phyloP scores from a whole-genome alignment of 768 basidiomycete genomes.

The Udeniomyces megalosporus region DNA sequence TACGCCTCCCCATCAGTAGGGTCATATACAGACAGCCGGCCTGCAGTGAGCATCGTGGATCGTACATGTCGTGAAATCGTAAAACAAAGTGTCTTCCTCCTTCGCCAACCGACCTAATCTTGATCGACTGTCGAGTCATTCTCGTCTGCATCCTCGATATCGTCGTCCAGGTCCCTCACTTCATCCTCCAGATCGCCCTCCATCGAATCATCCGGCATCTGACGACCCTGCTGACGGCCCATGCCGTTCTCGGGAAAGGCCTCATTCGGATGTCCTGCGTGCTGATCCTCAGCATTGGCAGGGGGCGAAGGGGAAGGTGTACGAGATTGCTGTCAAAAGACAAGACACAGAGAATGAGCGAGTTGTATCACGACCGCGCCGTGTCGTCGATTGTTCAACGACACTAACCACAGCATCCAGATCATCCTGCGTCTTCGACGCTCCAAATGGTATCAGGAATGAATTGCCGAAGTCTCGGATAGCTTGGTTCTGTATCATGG shows the following conservation, averaged over 20 bases:
- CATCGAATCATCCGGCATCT: not conserved
- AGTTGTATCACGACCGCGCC: too few species aligned
- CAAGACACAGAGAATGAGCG: too few species aligned
- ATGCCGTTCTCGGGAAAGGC: not conserved
- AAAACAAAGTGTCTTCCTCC: too few species aligned
- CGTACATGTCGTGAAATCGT: too few species aligned
- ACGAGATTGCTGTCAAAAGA: not conserved
- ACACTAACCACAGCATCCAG: not conserved
- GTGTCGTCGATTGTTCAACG: too few species aligned
- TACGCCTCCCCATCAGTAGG: too few species aligned
- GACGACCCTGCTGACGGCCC: not conserved
- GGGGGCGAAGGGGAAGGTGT: not conserved
- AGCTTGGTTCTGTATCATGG: not conserved
- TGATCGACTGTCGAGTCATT: not conserved
- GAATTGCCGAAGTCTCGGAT: not conserved
- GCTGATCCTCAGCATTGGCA: not conserved
- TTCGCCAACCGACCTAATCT: too few species aligned
- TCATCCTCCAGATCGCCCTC: not conserved
- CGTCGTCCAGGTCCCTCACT: conserved; percentile 1
- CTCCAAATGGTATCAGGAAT: not conserved
- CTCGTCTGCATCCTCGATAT: not conserved
- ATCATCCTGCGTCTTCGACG: not conserved
- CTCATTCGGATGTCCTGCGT: not conserved
- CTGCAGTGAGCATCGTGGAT: too few species aligned
- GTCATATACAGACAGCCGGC: too few species aligned